Evolutionary conservation across 345 rosid species (phyloP).

Genomic region (Eucalyptus camaldulensis): DNA sequence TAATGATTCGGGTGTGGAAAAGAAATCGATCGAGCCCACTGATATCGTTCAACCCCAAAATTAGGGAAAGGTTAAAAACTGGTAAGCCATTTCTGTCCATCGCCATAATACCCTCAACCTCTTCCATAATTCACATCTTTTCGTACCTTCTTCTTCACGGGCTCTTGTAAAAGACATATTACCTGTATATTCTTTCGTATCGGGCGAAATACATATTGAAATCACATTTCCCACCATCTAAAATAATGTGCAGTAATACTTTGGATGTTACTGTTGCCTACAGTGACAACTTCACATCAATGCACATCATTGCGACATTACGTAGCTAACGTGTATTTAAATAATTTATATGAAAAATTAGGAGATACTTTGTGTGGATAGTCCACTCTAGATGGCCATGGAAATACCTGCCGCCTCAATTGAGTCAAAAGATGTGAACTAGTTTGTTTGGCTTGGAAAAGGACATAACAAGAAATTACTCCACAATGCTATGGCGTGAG

Average conservation of each 20-base stretch:
- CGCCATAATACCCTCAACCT: background rate
- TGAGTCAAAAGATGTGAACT: background rate
- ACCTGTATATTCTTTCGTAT: too few relatives aligned
- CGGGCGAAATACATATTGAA: too few relatives aligned
- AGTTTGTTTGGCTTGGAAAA: background rate
- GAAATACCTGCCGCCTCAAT: background rate
- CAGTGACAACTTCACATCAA: background rate
- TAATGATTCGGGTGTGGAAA: background rate
- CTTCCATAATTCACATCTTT: background rate
- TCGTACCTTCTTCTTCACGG: background rate
- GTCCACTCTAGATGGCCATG: background rate
- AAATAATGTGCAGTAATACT: background rate
- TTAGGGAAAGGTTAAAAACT: background rate
- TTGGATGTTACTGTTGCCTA: background rate
- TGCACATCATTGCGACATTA: too few relatives aligned
- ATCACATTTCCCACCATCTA: background rate
- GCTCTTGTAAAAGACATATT: background rate
- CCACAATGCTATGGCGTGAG: rapidly evolving
- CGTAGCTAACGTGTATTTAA: background rate
- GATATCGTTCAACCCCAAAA: background rate
- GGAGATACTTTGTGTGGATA: background rate
- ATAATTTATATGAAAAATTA: background rate
- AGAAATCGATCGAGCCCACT: background rate
- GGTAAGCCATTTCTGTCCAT: background rate
- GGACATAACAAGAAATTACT: background rate